Base-by-base conservation (phyloP, 2,329 filamentous ascomycete genomes). In the Penicillium psychrosexuale region DNA sequence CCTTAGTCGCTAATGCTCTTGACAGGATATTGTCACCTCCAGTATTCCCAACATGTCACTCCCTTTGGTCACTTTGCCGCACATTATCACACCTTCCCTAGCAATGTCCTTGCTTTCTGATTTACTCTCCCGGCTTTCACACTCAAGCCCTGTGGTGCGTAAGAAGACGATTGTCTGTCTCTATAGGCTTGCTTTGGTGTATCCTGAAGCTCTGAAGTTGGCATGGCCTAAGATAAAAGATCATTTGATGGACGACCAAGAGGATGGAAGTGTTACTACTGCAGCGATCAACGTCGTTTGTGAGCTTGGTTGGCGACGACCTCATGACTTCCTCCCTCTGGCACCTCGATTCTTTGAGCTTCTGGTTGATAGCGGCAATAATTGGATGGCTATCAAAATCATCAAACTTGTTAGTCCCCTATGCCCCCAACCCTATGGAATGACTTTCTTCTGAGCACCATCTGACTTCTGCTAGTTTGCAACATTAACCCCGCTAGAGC, bases 321-420 rank as follows among this genome's bases (percentile, higher is more conserved):
- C 94, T 4, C 88, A 93, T 63, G 94, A 99, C 73, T 97, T 97
- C 65, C 79, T 99, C 30, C 90, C 94, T 13, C 80, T 99, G 30
- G 94, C 94, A 0, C 94, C 94, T 8, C 83, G 94, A 55, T 76
- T 99, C 27, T 99, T 97, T 66, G 92, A 97, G 69, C 81, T 99
- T 17, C 78, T 99, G 27, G 92, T 97, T 12, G 89, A 95, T 57
- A 88, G 91, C 53, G 89, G 89, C 36, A 97, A 99, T 74, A 99
- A 99, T 74, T 99, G 94, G 94, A 97, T 99, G 93, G 92, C 92
- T 56, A 99, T 99, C 71, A 99, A 99, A 72, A 84, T 99, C 59
- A 97, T 99, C 72, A 99, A 99, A 76, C 82, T 99, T 60, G 90
- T 93, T 72, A 63, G 84, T 77, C 36, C 19, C 8, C 17, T 8